Percentiles rank a stretch among this genome's conserved stretches.
phyloP scores from a whole-genome alignment of 2,329 filamentous ascomycete genomes.

The Aspergillus puulaauensis region DNA sequence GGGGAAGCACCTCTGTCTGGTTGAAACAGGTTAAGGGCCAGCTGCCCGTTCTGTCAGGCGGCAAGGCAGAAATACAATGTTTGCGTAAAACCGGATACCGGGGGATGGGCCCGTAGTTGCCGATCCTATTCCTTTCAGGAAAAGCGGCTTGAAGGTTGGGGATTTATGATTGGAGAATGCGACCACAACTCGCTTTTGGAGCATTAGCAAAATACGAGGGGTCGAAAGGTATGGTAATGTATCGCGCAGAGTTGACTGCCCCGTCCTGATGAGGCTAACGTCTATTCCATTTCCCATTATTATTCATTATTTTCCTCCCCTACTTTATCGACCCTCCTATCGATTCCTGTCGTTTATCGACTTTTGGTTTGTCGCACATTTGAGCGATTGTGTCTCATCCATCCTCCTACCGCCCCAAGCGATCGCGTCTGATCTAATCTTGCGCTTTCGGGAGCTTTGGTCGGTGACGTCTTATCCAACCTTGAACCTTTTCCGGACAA shows the following conservation, averaged over 20 bases:
- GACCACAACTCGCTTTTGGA: background rate
- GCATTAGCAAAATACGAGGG: conserved; percentile 10
- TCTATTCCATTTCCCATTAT: conserved; percentile 19
- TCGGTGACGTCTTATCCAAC: conserved; percentile 21
- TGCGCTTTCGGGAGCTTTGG: conserved; percentile 12
- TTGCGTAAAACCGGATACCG: conserved; percentile 16
- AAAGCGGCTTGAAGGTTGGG: background rate
- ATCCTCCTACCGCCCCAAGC: conserved; percentile 4
- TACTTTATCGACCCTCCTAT: conserved; percentile 16
- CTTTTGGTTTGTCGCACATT: conserved; percentile 15
- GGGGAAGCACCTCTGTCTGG: no score
- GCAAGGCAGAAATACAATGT: conserved; percentile 16
- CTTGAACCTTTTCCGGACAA: conserved; percentile 7
- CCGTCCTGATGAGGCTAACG: conserved; percentile 9
- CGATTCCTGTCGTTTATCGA: conserved; percentile 13
- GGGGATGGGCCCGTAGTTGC: conserved; percentile 14
- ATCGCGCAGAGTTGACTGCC: conserved; percentile 5
- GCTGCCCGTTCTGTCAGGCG: conserved; percentile 13
- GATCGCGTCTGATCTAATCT: conserved; percentile 12
- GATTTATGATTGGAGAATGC: conserved; percentile 7
- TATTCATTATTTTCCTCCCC: conserved; percentile 21
- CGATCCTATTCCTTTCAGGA: background rate
- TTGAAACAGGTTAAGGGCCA: conserved; percentile 3
- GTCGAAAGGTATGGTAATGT: conserved; percentile 11
- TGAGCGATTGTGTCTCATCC: conserved; percentile 3